Evolutionary conservation across 2,329 filamentous ascomycete species (phyloP), one percentile per base, ranked within the genome.

Genomic region (Purpureocillium lavendulum): DNA sequence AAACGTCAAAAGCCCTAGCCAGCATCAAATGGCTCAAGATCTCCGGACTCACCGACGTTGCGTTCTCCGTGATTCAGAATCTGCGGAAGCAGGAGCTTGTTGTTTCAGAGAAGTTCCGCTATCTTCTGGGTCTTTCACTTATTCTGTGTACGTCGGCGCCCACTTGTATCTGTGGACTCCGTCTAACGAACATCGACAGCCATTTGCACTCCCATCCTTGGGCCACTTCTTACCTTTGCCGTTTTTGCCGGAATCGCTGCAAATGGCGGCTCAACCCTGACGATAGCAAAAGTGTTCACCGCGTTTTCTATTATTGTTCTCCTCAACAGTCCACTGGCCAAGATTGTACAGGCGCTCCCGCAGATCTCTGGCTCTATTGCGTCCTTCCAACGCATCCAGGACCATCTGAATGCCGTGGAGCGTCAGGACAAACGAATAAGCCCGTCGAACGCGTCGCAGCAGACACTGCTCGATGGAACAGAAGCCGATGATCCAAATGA

Each of bases 21-120:
- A 66, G 63, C 14, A 72, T 75, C 56, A 73, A 71, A 45, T 65
- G 64, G 14, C 59, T 74, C 40, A 75, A 73, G 45, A 64, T 74
- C 39, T 59, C 66, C 1, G 71, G 70, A 0, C 48, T 75, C 8
- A 65, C 61, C 28, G 53, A 63, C 11, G 59, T 60, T 4, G 67
- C 48, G 56, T 30, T 36, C 10, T 36, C 35, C 14, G 35, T 36
- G 1, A 36, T 54, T 52, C 34, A 36, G 39, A 0, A 41, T 46
- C 9, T 53, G 12, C 45, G 54, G 7, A 40, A 32, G 4, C 28
- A 10, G 10, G 54, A 56, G 29, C 36, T 56, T 4, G 38, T 41
- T 3, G 36, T 47, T 11, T 55, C 52, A 3, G 49, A 40, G 31
- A 48, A 39, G 26, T 56, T 43, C 40, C 41, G 52, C n/a, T 36